phyloP scores from a whole-genome alignment of 345 rosid genomes.

The Eucalyptus cladocalyx region DNA sequence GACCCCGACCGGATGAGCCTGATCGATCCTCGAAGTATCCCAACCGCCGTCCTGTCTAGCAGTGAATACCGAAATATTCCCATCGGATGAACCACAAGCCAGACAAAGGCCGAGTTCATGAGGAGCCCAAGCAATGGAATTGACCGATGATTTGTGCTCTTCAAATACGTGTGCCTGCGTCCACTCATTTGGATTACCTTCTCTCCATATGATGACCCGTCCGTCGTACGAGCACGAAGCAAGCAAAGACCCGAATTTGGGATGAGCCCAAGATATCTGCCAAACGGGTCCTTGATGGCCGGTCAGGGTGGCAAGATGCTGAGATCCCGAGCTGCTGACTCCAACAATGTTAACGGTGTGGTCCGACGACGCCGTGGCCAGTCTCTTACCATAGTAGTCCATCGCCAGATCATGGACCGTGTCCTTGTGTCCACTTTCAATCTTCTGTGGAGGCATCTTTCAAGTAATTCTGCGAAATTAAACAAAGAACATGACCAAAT shows the following conservation, averaged over 20 bases:
- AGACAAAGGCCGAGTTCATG: conserved; percentile 2
- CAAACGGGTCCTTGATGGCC: conserved; percentile 6
- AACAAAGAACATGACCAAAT: not conserved
- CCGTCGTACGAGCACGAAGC: conserved; percentile 9
- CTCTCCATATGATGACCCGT: conserved; percentile 1
- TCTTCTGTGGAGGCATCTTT: conserved; percentile 16
- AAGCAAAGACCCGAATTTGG: conserved; percentile 4
- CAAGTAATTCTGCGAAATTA: not conserved
- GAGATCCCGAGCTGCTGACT: conserved; percentile 14
- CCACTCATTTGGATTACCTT: conserved; percentile 3
- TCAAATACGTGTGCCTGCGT: not conserved
- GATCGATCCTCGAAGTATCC: not conserved
- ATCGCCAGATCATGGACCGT: conserved; percentile 21
- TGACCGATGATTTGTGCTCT: conserved; percentile 6
- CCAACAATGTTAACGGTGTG: conserved; percentile 15
- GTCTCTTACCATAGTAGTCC: conserved; percentile 27
- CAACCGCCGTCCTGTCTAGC: conserved; percentile 1
- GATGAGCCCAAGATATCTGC: conserved; percentile 7
- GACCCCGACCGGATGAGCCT: conserved; percentile 5
- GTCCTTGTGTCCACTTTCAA: conserved; percentile 23
- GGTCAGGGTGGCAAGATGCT: conserved; percentile 5
- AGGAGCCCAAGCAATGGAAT: conserved; percentile 1
- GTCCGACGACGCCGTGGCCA: conserved; percentile 16
- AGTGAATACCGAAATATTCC: conserved; percentile 5
- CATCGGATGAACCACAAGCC: conserved; percentile 4